These are phyloP conservation scores for Colletotrichum navitas DNA, from an alignment of 2,329 filamentous ascomycete species.

Conservation along the genomic window DNA sequence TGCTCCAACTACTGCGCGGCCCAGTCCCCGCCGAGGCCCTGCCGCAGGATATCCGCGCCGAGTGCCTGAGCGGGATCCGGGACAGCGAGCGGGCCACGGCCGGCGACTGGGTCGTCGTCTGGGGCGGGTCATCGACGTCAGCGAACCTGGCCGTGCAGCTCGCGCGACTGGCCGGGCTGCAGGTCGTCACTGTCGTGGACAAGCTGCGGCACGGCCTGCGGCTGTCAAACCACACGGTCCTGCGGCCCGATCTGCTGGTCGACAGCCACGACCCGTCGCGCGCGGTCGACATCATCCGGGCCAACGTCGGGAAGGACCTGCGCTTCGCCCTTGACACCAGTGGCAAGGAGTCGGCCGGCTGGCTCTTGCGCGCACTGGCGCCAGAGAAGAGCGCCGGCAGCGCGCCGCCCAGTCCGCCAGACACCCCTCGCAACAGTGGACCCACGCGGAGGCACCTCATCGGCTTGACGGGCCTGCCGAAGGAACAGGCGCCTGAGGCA, in stretches of 20 bases:
- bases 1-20: slow-evolving; percentile 63
- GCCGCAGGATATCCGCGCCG: slow-evolving; percentile 71
- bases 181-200: slow-evolving; percentile 76
- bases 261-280: slow-evolving; percentile 75
- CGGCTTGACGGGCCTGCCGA: slow-evolving; percentile 76
- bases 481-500: slow-evolving; percentile 58
- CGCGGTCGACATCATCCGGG: slow-evolving; percentile 74
- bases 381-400: slow-evolving; percentile 45
- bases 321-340: slow-evolving; percentile 78
- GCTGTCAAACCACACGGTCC: slow-evolving; percentile 60
- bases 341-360: slow-evolving; percentile 72
- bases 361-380: slow-evolving; percentile 67
- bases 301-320: slow-evolving; percentile 67
- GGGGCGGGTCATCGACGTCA: slow-evolving; percentile 81
- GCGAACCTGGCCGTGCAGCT: slow-evolving; percentile 76
- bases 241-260: slow-evolving; percentile 72
- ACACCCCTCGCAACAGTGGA: slow-evolving; percentile 51
- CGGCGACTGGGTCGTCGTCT: slow-evolving; percentile 80
- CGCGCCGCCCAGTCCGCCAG: slow-evolving; percentile 52
- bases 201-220: slow-evolving; percentile 73
- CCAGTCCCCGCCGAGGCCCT: slow-evolving; percentile 60
- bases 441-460: slow-evolving; percentile 68
- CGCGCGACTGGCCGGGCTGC: slow-evolving; percentile 74
- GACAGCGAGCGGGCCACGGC: slow-evolving; percentile 64
- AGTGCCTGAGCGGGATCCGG: slow-evolving; percentile 70